Percentiles rank a stretch among this genome's conserved stretches.
Conservation (phyloP, 345 rosid species). For the Clausena lansium region DNA sequence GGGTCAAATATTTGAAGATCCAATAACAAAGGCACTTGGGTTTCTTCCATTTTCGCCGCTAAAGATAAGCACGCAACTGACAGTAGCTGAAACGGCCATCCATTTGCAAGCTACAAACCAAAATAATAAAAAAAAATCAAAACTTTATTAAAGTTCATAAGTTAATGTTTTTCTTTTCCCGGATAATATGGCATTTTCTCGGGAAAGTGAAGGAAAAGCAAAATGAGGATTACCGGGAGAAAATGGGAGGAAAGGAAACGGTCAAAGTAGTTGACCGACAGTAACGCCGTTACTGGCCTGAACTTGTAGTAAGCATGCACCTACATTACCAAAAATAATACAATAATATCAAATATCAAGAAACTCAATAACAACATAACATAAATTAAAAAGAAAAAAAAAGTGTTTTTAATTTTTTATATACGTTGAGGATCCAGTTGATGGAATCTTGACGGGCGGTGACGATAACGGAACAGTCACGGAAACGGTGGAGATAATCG, state of each 20-base stretch:
- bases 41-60: conserved; percentile 70
- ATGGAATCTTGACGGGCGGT: conserved; percentile 70
- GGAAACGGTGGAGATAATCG: conserved; percentile 48
- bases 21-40: conserved; percentile 42
- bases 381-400: background rate
- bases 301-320: conserved; percentile 51
- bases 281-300: conserved; percentile 50
- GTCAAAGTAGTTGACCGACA: conserved; percentile 59
- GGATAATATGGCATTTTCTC: conserved; percentile 17
- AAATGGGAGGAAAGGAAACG: conserved; percentile 55
- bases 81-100: conserved; percentile 70
- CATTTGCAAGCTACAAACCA: conserved; percentile 23
- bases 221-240: conserved; percentile 34
- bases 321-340: conserved; percentile 31
- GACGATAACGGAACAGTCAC: conserved; percentile 39
- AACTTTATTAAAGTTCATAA: background rate
- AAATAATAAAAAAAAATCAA: background rate
- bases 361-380: background rate
- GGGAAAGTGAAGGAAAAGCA: conserved; percentile 3
- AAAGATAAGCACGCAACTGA: conserved; percentile 68
- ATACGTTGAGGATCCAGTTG: conserved; percentile 65
- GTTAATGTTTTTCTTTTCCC: background rate
- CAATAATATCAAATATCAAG: background rate
- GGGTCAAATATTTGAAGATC: conserved; percentile 56
- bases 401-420: fast-evolving